These are phyloP conservation scores for Penicillium palitans DNA, from an alignment of 2,329 filamentous ascomycete genomes.

Conservation along the genomic window DNA sequence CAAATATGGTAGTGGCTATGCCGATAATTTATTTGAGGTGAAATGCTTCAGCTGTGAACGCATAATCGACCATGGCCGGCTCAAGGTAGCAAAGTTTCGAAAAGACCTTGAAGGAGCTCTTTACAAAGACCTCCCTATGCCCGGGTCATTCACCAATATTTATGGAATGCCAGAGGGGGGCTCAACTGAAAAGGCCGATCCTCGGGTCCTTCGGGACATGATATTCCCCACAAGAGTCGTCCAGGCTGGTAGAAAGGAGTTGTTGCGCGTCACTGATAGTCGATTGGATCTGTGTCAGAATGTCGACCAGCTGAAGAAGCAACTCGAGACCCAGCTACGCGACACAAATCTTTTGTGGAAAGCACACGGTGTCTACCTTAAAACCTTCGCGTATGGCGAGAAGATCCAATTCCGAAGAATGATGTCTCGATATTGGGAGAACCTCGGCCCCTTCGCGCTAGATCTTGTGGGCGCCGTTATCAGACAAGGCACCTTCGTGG, in stretches of 20 bases:
- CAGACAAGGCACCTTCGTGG: slow-evolving; percentile 44
- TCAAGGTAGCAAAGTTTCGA: slow-evolving; percentile 63
- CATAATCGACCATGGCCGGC: slow-evolving; percentile 55
- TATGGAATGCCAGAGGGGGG: slow-evolving; percentile 50
- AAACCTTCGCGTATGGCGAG: slow-evolving; percentile 2
- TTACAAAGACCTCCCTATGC: slow-evolving; percentile 55
- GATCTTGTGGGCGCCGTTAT: slow-evolving; percentile 45
- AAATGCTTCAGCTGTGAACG: slow-evolving; percentile 54
- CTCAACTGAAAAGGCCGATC: background rate
- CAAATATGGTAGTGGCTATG: slow-evolving; percentile 29
- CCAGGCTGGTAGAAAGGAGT: slow-evolving; percentile 31
- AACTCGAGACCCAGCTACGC: slow-evolving; percentile 37
- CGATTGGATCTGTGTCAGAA: slow-evolving; percentile 45
- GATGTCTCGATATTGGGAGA: slow-evolving; percentile 47
- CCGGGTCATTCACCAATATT: slow-evolving; percentile 63
- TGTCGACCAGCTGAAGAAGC: slow-evolving; percentile 39
- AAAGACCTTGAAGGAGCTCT: slow-evolving; percentile 55
- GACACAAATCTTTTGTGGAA: slow-evolving; percentile 51
- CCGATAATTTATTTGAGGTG: slow-evolving; percentile 48
- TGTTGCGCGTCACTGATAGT: slow-evolving; percentile 60
- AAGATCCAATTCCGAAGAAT: slow-evolving; percentile 46
- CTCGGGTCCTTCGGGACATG: slow-evolving; percentile 14
- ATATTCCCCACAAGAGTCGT: slow-evolving; percentile 18
- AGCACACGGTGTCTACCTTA: slow-evolving; percentile 17
- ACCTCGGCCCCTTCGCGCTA: slow-evolving; percentile 39